Percentiles rank a stretch among this genome's conserved stretches.
phyloP scores from a whole-genome alignment of 2,329 filamentous ascomycete genomes.

The Mycocentrospora acerina region DNA sequence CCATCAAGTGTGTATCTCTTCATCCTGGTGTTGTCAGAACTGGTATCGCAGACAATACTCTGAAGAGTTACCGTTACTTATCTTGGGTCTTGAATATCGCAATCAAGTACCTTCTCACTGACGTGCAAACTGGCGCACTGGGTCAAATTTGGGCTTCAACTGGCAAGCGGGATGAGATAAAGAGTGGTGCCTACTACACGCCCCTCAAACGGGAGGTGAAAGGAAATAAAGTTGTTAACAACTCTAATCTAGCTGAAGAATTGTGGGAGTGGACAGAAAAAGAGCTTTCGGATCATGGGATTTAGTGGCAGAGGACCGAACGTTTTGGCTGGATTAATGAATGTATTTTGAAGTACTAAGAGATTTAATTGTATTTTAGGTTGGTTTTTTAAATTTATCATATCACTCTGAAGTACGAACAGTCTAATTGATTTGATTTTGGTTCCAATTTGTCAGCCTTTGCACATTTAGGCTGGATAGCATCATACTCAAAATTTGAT shows the following conservation, averaged over 20 bases:
- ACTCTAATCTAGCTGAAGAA: slow-evolving; percentile 16
- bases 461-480: too few species aligned
- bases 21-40: slow-evolving; percentile 51
- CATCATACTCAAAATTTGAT: too few species aligned
- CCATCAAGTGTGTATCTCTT: slow-evolving; percentile 41
- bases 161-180: slow-evolving; percentile 36
- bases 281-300: slow-evolving; percentile 13
- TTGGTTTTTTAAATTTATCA: too few species aligned
- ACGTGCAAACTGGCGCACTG: slow-evolving; percentile 24
- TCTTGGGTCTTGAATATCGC: not conserved
- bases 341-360: too few species aligned
- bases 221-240: slow-evolving; percentile 4
- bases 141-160: slow-evolving; percentile 47
- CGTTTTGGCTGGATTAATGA: too few species aligned
- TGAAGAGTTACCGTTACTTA: slow-evolving; percentile 1
- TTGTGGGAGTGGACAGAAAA: slow-evolving; percentile 26
- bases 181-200: slow-evolving; percentile 42
- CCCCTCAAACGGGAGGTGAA: slow-evolving; percentile 33
- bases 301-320: too few species aligned
- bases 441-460: too few species aligned
- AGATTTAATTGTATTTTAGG: too few species aligned
- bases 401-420: too few species aligned
- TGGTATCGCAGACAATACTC: slow-evolving; percentile 5
- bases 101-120: not conserved
- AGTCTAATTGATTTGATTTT: too few species aligned